A percentile compares a stretch with the other conserved stretches of the same genome.
Conservation (phyloP, 176 grass and related monocot species). For the Pharus latifolius region DNA sequence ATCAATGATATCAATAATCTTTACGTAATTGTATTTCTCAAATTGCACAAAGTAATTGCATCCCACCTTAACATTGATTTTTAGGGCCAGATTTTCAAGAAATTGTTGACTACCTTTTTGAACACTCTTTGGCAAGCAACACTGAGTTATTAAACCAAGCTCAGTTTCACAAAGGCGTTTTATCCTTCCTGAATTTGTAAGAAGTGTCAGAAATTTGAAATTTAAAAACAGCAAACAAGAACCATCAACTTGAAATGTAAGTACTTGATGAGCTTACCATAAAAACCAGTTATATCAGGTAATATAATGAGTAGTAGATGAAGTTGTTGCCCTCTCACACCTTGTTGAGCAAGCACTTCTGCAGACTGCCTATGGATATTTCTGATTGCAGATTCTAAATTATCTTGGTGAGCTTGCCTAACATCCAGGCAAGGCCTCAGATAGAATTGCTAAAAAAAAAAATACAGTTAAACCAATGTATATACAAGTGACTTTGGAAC, state of each 20-base stretch:
- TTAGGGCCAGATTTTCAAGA: slow-evolving; percentile 66
- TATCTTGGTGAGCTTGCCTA: slow-evolving; percentile 10
- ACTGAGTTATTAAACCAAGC: slow-evolving; percentile 61
- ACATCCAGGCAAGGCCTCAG: slow-evolving; percentile 31
- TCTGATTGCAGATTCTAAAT: slow-evolving; percentile 35
- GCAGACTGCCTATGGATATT: slow-evolving; percentile 25
- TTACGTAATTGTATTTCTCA: neutral
- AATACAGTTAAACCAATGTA: neutral
- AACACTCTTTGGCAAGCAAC: slow-evolving; percentile 50
- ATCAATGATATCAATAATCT: neutral
- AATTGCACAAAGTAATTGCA: neutral
- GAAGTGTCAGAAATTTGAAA: neutral
- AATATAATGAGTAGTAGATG: slow-evolving; percentile 53
- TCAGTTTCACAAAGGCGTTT: slow-evolving; percentile 65
- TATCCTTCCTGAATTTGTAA: slow-evolving; percentile 40
- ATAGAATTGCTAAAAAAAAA: slow-evolving; percentile 5
- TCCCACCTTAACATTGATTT: slow-evolving; percentile 89
- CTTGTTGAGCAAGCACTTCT: slow-evolving; percentile 17
- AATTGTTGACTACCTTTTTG: slow-evolving; percentile 42
- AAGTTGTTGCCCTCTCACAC: slow-evolving; percentile 14
- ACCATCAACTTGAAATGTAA: neutral
- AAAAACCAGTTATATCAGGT: slow-evolving; percentile 42
- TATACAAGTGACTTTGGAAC: neutral
- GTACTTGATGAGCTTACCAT: slow-evolving; percentile 27
- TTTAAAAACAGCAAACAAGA: neutral